phyloP scores from a whole-genome alignment of 2,329 filamentous ascomycete genomes.

The Exophiala xenobiotica region DNA sequence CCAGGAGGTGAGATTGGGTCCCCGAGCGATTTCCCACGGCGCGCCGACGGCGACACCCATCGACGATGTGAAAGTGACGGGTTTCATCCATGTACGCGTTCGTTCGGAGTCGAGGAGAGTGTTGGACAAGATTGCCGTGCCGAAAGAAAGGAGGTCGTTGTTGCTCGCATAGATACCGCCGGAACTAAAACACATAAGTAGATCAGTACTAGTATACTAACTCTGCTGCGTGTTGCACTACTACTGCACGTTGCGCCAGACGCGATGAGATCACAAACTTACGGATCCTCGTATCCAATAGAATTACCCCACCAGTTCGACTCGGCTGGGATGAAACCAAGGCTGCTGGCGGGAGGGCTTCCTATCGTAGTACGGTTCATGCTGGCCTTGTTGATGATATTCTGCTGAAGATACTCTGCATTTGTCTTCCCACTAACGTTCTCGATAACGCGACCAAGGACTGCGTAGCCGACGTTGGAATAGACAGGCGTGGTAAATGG shows the following conservation, averaged over 20 bases:
- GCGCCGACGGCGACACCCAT: slow-evolving; percentile 40
- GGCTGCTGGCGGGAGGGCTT: background rate
- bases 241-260: no score
- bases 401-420: slow-evolving; percentile 39
- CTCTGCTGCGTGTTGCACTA: background rate
- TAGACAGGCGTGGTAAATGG: slow-evolving; percentile 50
- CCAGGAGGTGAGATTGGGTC: slow-evolving; percentile 12
- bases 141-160: slow-evolving; percentile 39
- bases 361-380: background rate
- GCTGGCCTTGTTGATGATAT: slow-evolving; percentile 36
- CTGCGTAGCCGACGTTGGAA: slow-evolving; percentile 49
- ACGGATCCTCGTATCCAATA: slow-evolving; percentile 5
- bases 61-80: slow-evolving; percentile 40
- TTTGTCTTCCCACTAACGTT: slow-evolving; percentile 44
- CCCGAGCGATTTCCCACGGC: slow-evolving; percentile 40
- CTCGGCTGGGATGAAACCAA: slow-evolving; percentile 9
- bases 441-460: slow-evolving; percentile 50
- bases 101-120: slow-evolving; percentile 37
- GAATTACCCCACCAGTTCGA: slow-evolving; percentile 5
- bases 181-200: background rate
- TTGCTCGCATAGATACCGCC: slow-evolving; percentile 35
- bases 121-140: slow-evolving; percentile 35
- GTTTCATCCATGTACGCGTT: slow-evolving; percentile 45
- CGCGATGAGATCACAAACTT: no score
- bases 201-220: background rate